Base-by-base conservation (phyloP, 2,329 filamentous ascomycete genomes). In the Microcyclospora pomicola region DNA sequence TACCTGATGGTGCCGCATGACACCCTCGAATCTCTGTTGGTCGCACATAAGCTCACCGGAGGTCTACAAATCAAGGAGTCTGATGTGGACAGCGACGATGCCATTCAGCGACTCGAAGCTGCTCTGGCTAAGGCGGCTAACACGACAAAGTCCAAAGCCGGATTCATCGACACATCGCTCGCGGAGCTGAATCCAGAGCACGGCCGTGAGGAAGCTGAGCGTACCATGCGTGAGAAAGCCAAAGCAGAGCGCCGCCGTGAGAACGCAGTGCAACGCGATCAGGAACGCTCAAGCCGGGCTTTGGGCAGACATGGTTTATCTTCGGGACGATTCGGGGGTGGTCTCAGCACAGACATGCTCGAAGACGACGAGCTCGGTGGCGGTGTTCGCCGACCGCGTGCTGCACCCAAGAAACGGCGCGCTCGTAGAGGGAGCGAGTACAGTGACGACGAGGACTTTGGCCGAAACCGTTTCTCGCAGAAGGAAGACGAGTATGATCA, bases 401-500 rank as follows among this genome's bases (percentile, higher is more conserved):
- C 47, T 10, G 48, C 49, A n/a, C 41, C 44, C 5, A 45, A 46
- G 14, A 52, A 50, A 37, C 52, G n/a, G 65, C 62, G 48, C 49
- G 55, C 12, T 53, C 60, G 16, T 51, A 60, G 28, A 54, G 53
- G 29, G 45, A 60, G 60, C 36, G 65, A 67, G 42, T 69, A 64
- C 42, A 81, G 82, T 48, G 82, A 84, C 43, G 81, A 87, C 50
- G 83, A 83, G 7, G 82, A 86, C 49, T 80, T 84, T 48, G 80
- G 82, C 42, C 66, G 77, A 28, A 73, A 75, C 12, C 69, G 72
- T 29, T 73, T 75, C 27, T 66, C 65, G 33, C 69, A 70, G 27
- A 72, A 73, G 37, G 71, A 79, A 42, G 80, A 87, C 46, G 80
- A 84, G 49, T 88, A 88, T 54, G 82, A 87, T 44, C 71, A 80